Conservation (phyloP, 169 alveolate genomes). For the Eimeria falciformis region DNA sequence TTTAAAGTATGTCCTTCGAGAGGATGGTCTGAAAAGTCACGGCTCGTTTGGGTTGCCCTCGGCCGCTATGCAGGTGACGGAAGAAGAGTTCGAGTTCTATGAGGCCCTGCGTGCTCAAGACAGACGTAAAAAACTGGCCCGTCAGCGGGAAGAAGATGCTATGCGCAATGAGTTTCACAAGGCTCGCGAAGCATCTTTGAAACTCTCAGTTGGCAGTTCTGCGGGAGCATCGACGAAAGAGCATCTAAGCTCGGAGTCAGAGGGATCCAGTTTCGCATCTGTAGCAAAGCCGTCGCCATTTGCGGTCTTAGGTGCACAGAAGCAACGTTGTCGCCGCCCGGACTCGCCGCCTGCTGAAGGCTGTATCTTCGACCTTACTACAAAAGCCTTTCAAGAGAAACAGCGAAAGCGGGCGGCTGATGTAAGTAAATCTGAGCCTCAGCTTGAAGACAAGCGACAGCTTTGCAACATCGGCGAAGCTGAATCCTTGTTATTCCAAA, state of each 20-base stretch:
- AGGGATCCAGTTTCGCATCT: background rate
- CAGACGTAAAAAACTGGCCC: slow-evolving; percentile 55
- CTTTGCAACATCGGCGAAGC: no score
- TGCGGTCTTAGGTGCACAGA: background rate
- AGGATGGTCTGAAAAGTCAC: background rate
- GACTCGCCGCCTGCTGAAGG: background rate
- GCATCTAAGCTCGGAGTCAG: slow-evolving; percentile 40
- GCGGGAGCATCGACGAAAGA: background rate
- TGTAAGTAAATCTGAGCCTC: background rate
- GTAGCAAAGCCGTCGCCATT: slow-evolving; percentile 33
- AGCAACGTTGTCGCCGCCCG: background rate
- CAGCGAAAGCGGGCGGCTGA: slow-evolving; percentile 13
- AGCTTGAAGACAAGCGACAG: no score
- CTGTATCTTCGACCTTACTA: slow-evolving; percentile 27
- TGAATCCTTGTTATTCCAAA: background rate
- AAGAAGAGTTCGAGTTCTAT: slow-evolving; percentile 79
- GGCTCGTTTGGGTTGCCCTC: no score
- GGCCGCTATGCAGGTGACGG: slow-evolving; percentile 71
- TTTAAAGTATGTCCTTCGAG: background rate
- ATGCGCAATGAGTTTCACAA: slow-evolving; percentile 72
- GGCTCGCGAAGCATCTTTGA: slow-evolving; percentile 69
- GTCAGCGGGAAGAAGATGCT: slow-evolving; percentile 76
- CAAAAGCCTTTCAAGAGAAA: slow-evolving; percentile 21
- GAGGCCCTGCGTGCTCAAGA: slow-evolving; percentile 78
- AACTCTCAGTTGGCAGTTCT: background rate